Evolutionary conservation across 176 grass and related monocot species (phyloP).

Genomic region (Zea luxurians): DNA sequence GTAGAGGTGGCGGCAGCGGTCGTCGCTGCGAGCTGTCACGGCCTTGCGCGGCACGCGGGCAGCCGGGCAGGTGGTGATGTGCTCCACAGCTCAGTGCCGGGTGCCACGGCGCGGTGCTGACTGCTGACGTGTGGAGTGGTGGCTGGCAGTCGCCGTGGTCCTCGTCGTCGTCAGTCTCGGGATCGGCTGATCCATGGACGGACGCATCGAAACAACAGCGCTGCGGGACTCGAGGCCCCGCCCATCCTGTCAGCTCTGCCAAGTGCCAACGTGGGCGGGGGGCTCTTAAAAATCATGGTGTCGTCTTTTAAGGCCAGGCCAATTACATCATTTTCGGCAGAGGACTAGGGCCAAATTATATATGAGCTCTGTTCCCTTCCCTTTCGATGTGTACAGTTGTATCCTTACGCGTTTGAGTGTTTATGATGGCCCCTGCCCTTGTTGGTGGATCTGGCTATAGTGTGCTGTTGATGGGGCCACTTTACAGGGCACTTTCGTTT

Average conservation of each 20-base stretch:
- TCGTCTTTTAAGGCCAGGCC: neutral
- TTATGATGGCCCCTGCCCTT: conserved; percentile 36
- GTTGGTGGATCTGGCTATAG: conserved; percentile 48
- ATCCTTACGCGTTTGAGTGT: neutral
- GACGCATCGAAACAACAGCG: neutral
- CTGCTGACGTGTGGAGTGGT: neutral
- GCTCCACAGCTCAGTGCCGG: conserved; percentile 11
- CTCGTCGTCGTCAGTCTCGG: neutral
- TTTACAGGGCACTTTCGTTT: conserved; percentile 37
- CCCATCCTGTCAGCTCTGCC: neutral
- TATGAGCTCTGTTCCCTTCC: neutral
- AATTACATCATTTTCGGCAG: neutral
- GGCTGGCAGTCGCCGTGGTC: neutral
- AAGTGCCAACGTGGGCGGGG: neutral
- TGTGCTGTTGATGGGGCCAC: neutral
- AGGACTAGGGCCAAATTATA: neutral
- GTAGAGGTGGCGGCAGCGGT: neutral
- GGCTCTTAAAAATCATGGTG: neutral
- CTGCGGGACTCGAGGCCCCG: neutral
- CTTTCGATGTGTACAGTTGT: too few species aligned
- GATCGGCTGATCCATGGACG: neutral
- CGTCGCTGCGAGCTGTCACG: neutral
- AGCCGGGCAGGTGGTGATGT: conserved; percentile 1
- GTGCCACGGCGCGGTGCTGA: neutral
- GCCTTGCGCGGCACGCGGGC: neutral